A percentile compares a stretch with the other conserved stretches of the same genome.
Evolutionary conservation across 352 stramenopile species (phyloP).

Genomic region (Saprolegnia parasitica): DNA sequence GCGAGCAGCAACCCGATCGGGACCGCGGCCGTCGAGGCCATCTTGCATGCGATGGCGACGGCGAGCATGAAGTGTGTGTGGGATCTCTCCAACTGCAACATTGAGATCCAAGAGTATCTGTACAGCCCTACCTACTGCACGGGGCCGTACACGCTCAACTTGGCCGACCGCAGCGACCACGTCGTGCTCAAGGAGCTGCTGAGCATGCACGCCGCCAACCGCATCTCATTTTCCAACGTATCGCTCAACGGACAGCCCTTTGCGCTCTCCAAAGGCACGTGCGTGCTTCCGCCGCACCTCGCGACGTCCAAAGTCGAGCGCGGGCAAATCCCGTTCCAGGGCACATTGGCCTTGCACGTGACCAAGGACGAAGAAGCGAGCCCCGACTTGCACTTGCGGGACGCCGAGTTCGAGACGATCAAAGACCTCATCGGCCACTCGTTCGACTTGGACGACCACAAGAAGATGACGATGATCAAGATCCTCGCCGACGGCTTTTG

Average conservation of each 20-base stretch:
- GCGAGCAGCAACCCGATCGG: conserved; percentile 69
- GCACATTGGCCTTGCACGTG: neutral
- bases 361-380: conserved; percentile 22
- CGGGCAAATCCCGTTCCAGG: conserved; percentile 10
- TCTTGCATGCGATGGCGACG: conserved; percentile 48
- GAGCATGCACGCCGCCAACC: conserved; percentile 49
- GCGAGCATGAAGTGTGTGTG: conserved; percentile 52
- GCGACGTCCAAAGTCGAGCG: conserved; percentile 47
- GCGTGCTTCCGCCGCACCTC: neutral
- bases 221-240: conserved; percentile 50
- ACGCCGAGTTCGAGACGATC: conserved; percentile 1
- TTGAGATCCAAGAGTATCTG: conserved; percentile 35
- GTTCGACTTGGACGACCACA: conserved; percentile 21
- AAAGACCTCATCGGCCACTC: conserved; percentile 20
- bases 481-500: conserved; percentile 58
- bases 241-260: conserved; percentile 43
- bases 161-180: conserved; percentile 45
- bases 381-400: conserved; percentile 12
- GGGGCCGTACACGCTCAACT: conserved; percentile 48
- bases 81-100: conserved; percentile 60
- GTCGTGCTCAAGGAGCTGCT: conserved; percentile 58
- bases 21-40: conserved; percentile 48
- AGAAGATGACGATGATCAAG: conserved; percentile 53
- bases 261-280: conserved; percentile 37
- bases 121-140: conserved; percentile 31